Conservation (phyloP, 805 yeast species). For the Cyberlindnera bimundalis region DNA sequence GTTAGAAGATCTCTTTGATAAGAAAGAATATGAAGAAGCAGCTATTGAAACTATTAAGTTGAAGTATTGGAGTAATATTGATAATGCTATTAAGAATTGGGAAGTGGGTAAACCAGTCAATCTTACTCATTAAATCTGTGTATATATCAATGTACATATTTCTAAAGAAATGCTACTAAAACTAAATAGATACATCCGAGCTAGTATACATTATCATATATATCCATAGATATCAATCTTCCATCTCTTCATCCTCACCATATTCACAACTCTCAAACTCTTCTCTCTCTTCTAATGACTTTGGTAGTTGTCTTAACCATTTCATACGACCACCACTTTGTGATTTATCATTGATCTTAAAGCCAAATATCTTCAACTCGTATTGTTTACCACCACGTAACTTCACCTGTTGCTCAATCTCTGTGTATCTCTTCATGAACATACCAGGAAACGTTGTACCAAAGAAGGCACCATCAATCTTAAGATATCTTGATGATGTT, state of each 20-base stretch:
- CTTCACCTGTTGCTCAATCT: conserved; percentile 72
- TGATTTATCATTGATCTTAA: conserved; percentile 70
- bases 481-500: conserved; percentile 76
- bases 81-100: conserved; percentile 73
- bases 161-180: too few species aligned
- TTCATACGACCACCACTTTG: conserved; percentile 90
- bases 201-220: background rate
- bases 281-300: conserved; percentile 51
- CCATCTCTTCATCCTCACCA: conserved; percentile 27
- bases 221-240: conserved; percentile 1
- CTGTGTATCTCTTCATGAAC: conserved; percentile 88
- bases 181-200: background rate
- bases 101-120: conserved; percentile 31
- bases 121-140: conserved; percentile 11
- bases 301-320: conserved; percentile 85
- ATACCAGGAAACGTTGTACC: conserved; percentile 96
- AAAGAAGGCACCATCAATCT: conserved; percentile 94
- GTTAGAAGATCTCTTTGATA: conserved; percentile 45
- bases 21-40: conserved; percentile 52
- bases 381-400: conserved; percentile 43
- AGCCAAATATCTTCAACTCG: conserved; percentile 83
- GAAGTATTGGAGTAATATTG: conserved; percentile 82
- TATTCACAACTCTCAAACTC: conserved; percentile 68
- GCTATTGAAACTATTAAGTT: conserved; percentile 65
- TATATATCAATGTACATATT: too few species aligned